Conservation (phyloP, 495 filamentous ascomycete genomes). For the Penicillium argentinense region DNA sequence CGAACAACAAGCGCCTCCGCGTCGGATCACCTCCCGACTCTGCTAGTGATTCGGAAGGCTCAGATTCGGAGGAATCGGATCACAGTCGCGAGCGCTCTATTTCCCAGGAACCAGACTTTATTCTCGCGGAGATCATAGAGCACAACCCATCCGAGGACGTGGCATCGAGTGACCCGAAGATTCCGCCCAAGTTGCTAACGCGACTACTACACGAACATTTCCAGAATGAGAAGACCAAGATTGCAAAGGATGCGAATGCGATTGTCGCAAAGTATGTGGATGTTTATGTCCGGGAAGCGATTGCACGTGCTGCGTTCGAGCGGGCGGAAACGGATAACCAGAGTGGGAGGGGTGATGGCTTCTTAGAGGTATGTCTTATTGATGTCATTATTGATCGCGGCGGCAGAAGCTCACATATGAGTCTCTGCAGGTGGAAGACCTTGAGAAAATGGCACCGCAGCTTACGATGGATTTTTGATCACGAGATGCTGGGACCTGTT, state of each 20-base stretch:
- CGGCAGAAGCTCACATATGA: not conserved
- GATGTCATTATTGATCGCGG: not conserved
- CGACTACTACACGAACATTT: constrained; percentile 78
- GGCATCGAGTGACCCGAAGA: constrained; percentile 46
- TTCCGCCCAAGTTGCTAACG: constrained; percentile 74
- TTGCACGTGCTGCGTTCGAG: constrained; percentile 76
- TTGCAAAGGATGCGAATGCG: constrained; percentile 75
- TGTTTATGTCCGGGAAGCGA: constrained; percentile 87
- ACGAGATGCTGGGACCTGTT: not conserved
- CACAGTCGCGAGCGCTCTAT: constrained; percentile 20
- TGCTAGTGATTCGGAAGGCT: constrained; percentile 16
- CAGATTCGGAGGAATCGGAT: constrained; percentile 20
- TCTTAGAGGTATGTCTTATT: constrained; percentile 66
- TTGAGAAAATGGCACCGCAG: constrained; percentile 90
- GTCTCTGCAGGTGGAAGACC: constrained; percentile 54
- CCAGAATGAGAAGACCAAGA: constrained; percentile 63
- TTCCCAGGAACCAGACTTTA: constrained; percentile 42
- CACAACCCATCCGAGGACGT: constrained; percentile 30
- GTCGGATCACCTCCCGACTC: constrained; percentile 13
- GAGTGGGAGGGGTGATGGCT: constrained; percentile 49
- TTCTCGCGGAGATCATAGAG: constrained; percentile 47
- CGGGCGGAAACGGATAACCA: constrained; percentile 46
- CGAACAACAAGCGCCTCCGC: constrained; percentile 5
- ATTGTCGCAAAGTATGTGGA: constrained; percentile 86
- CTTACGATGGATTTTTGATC: constrained; percentile 79